Evolutionary conservation across 192 early-diverging fungal species (phyloP).

Genomic region (Backusella tarrabulga): DNA sequence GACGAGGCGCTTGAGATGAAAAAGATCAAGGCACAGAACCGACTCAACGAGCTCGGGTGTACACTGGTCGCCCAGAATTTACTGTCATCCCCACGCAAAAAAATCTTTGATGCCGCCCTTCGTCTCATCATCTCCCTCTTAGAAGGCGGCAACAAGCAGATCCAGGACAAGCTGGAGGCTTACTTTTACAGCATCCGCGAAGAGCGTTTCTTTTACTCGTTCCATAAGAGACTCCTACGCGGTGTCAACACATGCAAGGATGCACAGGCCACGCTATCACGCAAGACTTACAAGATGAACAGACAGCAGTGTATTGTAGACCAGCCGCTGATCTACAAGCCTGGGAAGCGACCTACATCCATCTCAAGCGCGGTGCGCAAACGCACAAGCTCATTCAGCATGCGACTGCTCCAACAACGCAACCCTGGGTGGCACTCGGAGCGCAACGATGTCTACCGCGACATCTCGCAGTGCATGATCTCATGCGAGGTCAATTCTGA

Average conservation of each 20-base stretch:
- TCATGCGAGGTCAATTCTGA: conserved; percentile 2
- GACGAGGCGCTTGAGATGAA: conserved; percentile 8
- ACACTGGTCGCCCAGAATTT: conserved; percentile 22
- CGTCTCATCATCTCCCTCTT: conserved; percentile 20
- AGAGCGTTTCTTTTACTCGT: conserved; percentile 30
- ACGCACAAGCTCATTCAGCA: background rate
- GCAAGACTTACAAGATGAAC: conserved; percentile 15
- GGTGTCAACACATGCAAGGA: conserved; percentile 19
- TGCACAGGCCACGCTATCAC: conserved; percentile 7
- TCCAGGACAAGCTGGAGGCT: conserved; percentile 21
- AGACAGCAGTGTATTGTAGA: conserved; percentile 15
- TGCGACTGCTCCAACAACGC: background rate
- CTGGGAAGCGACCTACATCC: background rate
- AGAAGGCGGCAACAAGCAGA: conserved; percentile 23
- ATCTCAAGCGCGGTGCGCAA: background rate
- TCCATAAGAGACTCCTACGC: conserved; percentile 14
- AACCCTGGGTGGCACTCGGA: background rate
- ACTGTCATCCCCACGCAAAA: conserved; percentile 18
- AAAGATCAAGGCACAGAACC: conserved; percentile 20
- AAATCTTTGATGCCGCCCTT: conserved; percentile 12
- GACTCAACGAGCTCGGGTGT: conserved; percentile 17
- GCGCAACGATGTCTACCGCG: background rate
- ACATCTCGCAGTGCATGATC: conserved; percentile 10
- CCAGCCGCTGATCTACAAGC: background rate
- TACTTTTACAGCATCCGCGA: conserved; percentile 30